These are phyloP conservation scores for Mycena pura DNA, from an alignment of 768 basidiomycete genomes.

Conservation along the genomic window DNA sequence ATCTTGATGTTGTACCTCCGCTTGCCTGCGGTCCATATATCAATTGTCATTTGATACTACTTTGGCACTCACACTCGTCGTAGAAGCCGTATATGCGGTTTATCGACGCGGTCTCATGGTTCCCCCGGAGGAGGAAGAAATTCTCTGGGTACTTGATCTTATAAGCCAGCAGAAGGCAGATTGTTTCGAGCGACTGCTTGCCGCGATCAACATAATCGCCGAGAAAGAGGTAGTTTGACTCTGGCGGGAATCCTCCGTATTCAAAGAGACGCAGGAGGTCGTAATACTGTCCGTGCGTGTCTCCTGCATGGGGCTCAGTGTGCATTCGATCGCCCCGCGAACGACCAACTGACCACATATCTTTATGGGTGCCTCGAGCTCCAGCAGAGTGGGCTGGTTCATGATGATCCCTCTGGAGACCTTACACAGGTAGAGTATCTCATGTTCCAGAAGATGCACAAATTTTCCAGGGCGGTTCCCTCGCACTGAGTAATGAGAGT, in stretches of 20 bases:
- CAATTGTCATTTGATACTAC: background rate
- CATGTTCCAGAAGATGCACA: background rate
- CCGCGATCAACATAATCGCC: too few relatives aligned
- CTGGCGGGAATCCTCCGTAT: constrained; percentile 10
- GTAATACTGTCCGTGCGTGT: constrained; percentile 19
- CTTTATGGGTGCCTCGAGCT: constrained; percentile 15
- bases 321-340: background rate
- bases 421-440: constrained; percentile 3
- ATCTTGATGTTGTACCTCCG: constrained; percentile 99
- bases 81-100: constrained; percentile 19
- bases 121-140: constrained; percentile 9
- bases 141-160: too few relatives aligned
- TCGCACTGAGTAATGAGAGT: too few relatives aligned
- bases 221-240: constrained; percentile 16
- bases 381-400: constrained; percentile 6
- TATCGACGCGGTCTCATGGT: constrained; percentile 16
- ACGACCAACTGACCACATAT: too few relatives aligned
- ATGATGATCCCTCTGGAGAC: background rate
- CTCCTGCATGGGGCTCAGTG: background rate
- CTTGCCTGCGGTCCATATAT: constrained; percentile 78
- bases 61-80: constrained; percentile 7
- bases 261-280: constrained; percentile 17
- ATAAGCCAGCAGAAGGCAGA: too few relatives aligned
- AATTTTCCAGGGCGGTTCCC: constrained; percentile 1
- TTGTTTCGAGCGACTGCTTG: too few relatives aligned